These are phyloP conservation scores for Elsinoe australis DNA, from an alignment of 2,329 filamentous ascomycete genomes.

Conservation along the genomic window DNA sequence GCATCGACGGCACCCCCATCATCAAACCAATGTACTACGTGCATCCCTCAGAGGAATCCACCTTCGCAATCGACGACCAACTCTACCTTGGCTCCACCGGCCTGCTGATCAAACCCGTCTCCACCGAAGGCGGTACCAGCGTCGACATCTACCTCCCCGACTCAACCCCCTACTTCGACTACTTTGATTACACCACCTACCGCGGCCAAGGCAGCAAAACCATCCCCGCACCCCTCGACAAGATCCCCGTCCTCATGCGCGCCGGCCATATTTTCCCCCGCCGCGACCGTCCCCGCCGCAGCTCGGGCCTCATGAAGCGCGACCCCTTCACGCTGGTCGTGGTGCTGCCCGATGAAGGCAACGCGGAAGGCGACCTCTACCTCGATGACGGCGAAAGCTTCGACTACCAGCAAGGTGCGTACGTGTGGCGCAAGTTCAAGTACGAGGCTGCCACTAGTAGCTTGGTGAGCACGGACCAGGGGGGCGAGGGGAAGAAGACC, in stretches of 20 bases:
- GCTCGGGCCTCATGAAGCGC: slow-evolving; percentile 79
- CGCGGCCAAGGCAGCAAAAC: slow-evolving; percentile 65
- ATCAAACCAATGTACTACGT: slow-evolving; percentile 89
- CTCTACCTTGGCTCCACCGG: slow-evolving; percentile 85
- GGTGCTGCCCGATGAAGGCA: slow-evolving; percentile 57
- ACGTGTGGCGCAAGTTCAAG: slow-evolving; percentile 74
- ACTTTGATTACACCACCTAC: slow-evolving; percentile 77
- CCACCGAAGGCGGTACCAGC: slow-evolving; percentile 63
- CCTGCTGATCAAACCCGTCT: slow-evolving; percentile 85
- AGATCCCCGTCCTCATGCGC: slow-evolving; percentile 83
- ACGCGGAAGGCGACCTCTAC: slow-evolving; percentile 77
- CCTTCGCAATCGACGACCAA: slow-evolving; percentile 88
- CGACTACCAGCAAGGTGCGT: slow-evolving; percentile 76
- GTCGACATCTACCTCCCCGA: slow-evolving; percentile 83
- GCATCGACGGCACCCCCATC: slow-evolving; percentile 74
- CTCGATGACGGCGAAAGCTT: slow-evolving; percentile 91
- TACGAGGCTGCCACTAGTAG: slow-evolving; percentile 49
- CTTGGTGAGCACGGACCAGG: slow-evolving; percentile 62
- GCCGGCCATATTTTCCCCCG: slow-evolving; percentile 88
- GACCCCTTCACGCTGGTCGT: slow-evolving; percentile 93
- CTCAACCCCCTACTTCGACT: slow-evolving; percentile 86
- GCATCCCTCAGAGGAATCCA: slow-evolving; percentile 74
- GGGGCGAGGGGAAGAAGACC: slow-evolving; percentile 52
- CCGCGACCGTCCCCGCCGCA: slow-evolving; percentile 78
- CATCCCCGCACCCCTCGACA: slow-evolving; percentile 71